phyloP scores from a whole-genome alignment of 2,329 filamentous ascomycete species.

The Zelopaecilomyces penicillatus region DNA sequence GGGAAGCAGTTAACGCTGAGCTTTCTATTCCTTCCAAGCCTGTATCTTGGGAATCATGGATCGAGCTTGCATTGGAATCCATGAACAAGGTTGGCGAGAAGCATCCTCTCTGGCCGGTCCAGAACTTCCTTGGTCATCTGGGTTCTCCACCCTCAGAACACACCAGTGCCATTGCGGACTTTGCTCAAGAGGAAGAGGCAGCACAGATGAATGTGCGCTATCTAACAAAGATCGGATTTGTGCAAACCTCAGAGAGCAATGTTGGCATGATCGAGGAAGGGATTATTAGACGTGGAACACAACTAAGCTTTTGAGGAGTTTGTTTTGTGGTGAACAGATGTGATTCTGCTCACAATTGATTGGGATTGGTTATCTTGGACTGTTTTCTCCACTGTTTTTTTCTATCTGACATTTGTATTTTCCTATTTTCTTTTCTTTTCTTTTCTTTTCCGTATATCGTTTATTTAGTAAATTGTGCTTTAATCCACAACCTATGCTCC shows the following conservation, averaged over 20 bases:
- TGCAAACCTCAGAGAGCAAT: constrained; percentile 1
- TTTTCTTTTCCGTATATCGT: too few relatives aligned
- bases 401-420: too few relatives aligned
- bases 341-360: too few relatives aligned
- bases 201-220: constrained; percentile 3
- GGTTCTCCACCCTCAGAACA: background rate
- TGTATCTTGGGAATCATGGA: constrained; percentile 11
- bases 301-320: too few relatives aligned
- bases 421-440: too few relatives aligned
- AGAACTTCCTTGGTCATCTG: constrained; percentile 12
- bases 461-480: too few relatives aligned
- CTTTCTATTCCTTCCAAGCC: constrained; percentile 7
- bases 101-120: constrained; percentile 18
- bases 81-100: constrained; percentile 10
- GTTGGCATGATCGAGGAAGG: constrained; percentile 2
- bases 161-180: background rate
- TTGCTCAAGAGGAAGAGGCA: background rate
- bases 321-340: too few relatives aligned
- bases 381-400: too few relatives aligned
- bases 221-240: constrained; percentile 2
- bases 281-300: constrained; percentile 1
- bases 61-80: constrained; percentile 1
- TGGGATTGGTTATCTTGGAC: too few relatives aligned
- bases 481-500: too few relatives aligned
- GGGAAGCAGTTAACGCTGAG: constrained; percentile 12